A percentile compares a stretch with the other conserved stretches of the same genome.
phyloP scores from a whole-genome alignment of 208 protist genomes.

The Acanthamoeba triangularis region DNA sequence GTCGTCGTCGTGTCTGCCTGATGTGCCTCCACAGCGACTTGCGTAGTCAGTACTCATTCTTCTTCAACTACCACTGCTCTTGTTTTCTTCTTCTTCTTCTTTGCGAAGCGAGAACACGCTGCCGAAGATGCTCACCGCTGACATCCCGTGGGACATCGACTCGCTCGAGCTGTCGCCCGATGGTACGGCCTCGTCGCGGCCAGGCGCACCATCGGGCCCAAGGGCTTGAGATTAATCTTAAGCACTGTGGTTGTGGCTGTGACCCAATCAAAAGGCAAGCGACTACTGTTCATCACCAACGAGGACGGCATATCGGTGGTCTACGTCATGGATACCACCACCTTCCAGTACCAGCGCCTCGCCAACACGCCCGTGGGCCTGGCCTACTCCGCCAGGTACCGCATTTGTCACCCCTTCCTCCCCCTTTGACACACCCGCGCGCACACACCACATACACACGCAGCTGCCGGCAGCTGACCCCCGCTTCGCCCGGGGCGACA shows the following conservation, averaged over 20 bases:
- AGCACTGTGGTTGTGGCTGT: not conserved
- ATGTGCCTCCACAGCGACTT: too few relatives aligned
- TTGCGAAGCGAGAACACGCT: not conserved
- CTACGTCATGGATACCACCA: conserved; percentile 54
- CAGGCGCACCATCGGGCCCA: not conserved
- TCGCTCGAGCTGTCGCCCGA: not conserved
- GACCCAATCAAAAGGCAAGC: not conserved
- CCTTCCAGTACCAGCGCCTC: not conserved
- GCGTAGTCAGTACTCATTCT: too few relatives aligned
- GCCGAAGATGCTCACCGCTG: conserved; percentile 38
- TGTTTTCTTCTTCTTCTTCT: not conserved
- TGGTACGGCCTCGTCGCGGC: not conserved
- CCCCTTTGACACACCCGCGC: not conserved
- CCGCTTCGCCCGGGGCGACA: not conserved
- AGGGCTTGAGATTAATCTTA: not conserved
- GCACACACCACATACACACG: not conserved
- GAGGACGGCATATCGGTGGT: conserved; percentile 7
- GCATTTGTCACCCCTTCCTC: not conserved
- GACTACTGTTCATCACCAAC: conserved; percentile 49
- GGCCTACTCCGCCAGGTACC: not conserved
- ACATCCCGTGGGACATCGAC: conserved; percentile 48
- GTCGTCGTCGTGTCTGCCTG: too few relatives aligned
- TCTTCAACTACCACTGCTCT: not conserved
- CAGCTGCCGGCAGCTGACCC: not conserved
- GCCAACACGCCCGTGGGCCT: not conserved